Evolutionary conservation across 2,329 filamentous ascomycete genomes (phyloP).

Genomic region (Didymella keratinophila): DNA sequence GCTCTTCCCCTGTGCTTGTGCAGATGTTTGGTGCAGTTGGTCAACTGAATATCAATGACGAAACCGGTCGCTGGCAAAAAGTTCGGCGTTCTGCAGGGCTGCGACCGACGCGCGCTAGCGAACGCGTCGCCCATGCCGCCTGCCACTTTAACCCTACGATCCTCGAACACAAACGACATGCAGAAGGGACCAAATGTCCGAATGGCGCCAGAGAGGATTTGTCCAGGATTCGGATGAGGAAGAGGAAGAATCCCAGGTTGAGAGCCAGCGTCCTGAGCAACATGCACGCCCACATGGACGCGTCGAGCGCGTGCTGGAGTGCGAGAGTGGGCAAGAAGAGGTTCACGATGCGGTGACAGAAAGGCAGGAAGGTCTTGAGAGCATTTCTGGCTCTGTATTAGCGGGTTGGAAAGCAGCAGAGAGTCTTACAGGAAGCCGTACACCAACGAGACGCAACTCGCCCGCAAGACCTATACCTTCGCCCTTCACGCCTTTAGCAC

Average conservation of each 20-base stretch:
- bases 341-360: not conserved
- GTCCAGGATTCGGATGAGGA: constrained; percentile 62
- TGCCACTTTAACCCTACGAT: constrained; percentile 28
- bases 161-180: constrained; percentile 42
- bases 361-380: not conserved
- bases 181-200: constrained; percentile 54
- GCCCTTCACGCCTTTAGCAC: constrained; percentile 29
- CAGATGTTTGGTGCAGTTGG: not conserved
- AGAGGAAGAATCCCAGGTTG: constrained; percentile 47
- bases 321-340: not conserved
- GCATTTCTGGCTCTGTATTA: not conserved
- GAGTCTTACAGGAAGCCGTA: not conserved
- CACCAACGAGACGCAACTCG: constrained; percentile 18
- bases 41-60: constrained; percentile 26
- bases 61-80: constrained; percentile 26
- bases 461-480: constrained; percentile 26
- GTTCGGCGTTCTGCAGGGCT: constrained; percentile 21
- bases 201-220: constrained; percentile 59
- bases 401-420: not conserved
- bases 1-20: not conserved
- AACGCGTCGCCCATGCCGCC: constrained; percentile 23
- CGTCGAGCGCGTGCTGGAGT: constrained; percentile 32
- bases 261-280: constrained; percentile 32
- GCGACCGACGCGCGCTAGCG: constrained; percentile 29
- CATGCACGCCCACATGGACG: constrained; percentile 25